A percentile compares a stretch with the other conserved stretches of the same genome.
phyloP scores from a whole-genome alignment of 2,329 filamentous ascomycete species.

The Colletotrichum tropicale region DNA sequence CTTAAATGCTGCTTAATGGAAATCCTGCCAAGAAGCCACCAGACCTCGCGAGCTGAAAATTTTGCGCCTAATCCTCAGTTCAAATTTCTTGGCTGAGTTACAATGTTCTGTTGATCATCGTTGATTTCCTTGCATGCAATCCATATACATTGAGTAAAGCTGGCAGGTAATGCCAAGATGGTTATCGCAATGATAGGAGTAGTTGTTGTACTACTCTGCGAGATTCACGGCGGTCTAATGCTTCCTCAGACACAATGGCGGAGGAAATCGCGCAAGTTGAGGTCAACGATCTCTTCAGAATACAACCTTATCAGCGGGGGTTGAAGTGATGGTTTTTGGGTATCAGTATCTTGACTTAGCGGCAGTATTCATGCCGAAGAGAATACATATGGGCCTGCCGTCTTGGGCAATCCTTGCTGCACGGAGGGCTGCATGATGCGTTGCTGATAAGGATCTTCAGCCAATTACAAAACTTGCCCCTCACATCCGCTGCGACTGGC shows the following conservation, averaged over 20 bases:
- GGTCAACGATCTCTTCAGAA: background rate
- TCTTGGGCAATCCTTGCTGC: background rate
- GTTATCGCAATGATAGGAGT: background rate
- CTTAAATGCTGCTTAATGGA: background rate
- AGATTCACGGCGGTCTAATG: background rate
- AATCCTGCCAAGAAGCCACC: background rate
- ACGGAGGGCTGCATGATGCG: background rate
- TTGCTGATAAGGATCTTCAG: background rate
- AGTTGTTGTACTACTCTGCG: background rate
- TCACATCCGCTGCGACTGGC: background rate
- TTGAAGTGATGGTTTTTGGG: background rate
- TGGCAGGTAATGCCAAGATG: background rate
- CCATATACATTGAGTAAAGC: background rate
- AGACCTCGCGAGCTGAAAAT: background rate
- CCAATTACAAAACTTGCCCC: background rate
- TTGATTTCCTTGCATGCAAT: background rate
- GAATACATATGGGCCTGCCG: background rate
- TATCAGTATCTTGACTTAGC: background rate
- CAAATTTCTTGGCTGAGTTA: background rate
- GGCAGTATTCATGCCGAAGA: background rate
- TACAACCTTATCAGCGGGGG: background rate
- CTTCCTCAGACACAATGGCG: background rate
- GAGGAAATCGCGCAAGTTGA: background rate
- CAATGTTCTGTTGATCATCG: background rate
- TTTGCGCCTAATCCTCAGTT: background rate